Evolutionary conservation across 108 stramenopile genomes (phyloP), one percentile per base, ranked within the genome.

Genomic region (Cyclostephanos tholiformis): DNA sequence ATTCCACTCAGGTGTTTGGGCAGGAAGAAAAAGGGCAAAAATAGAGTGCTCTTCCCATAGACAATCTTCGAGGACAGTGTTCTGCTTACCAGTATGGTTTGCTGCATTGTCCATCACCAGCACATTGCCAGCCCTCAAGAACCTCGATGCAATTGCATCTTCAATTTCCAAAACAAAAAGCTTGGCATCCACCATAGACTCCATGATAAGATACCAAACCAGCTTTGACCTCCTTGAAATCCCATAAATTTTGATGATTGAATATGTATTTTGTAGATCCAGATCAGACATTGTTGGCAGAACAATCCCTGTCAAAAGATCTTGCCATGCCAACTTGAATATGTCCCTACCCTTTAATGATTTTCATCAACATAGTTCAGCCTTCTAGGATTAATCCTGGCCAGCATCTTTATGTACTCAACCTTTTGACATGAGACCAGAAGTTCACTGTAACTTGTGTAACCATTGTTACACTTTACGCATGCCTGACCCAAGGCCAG

Each of bases 201-300:
- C 10, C 10, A 4, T 51, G 50, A 51, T 51, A 8, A 17, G 17
- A 9, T 51, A 51, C 10, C 50, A 4, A 2, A 51, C 20, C 4
- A 10, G 20, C 17, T 4, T 20, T 20, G 20, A 20, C 20, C 20
- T 51, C 20, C 20, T 51, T 17, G 17, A 17, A 10, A 51, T 51
- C 20, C 50, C 8, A 9, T 10, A 51, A 20, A 51, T 51, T 4
- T 10, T 10, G 8, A 51, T 51, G 19, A 63, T 63, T 9, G 32
- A 39, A 14, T 63, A 63, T n/a, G 32, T 36, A 39, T 63, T 63
- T n/a, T 36, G 19, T 11, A 63, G 38, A 10, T 63, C 62, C 35
- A 8, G 62, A 63, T 30, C 62, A 6, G 57, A 4, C 27, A 59
- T 29, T 14, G 22, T 23, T 14, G 57, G 25, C 5, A 23, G 25